Conservation (phyloP, 495 filamentous ascomycete species). For the Arthonia radiata region DNA sequence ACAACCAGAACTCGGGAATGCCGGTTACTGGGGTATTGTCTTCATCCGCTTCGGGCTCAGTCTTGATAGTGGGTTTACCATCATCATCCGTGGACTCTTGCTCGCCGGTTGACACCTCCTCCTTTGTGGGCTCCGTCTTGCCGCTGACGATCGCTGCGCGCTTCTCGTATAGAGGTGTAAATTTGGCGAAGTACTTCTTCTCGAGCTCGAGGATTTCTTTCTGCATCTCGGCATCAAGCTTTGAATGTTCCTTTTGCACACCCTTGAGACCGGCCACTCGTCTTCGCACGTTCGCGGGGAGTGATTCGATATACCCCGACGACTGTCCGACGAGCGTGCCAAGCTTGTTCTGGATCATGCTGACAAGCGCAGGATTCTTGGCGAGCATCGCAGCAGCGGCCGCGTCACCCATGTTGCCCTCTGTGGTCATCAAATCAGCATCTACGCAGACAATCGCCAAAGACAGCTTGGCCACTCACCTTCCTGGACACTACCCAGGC, state of each 20-base stretch:
- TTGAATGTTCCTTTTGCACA: constrained; percentile 94
- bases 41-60: constrained; percentile 20
- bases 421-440: constrained; percentile 20
- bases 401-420: constrained; percentile 67
- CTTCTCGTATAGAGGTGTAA: constrained; percentile 90
- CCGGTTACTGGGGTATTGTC: constrained; percentile 39
- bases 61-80: constrained; percentile 26
- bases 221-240: constrained; percentile 93
- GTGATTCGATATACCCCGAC: constrained; percentile 92
- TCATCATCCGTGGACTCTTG: constrained; percentile 46
- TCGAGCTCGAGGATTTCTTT: constrained; percentile 92
- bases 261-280: constrained; percentile 90
- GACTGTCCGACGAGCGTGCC: constrained; percentile 80
- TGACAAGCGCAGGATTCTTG: constrained; percentile 62
- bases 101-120: constrained; percentile 68
- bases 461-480: constrained; percentile 29
- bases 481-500: constrained; percentile 89
- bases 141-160: constrained; percentile 88
- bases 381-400: constrained; percentile 81
- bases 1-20: constrained; percentile 98
- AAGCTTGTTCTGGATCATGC: constrained; percentile 93
- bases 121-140: constrained; percentile 55
- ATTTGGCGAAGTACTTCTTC: constrained; percentile 98
- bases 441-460: constrained; percentile 1
- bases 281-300: constrained; percentile 66